Conservation (phyloP, 78 protist genomes). For the Protostelium mycophagum region DNA sequence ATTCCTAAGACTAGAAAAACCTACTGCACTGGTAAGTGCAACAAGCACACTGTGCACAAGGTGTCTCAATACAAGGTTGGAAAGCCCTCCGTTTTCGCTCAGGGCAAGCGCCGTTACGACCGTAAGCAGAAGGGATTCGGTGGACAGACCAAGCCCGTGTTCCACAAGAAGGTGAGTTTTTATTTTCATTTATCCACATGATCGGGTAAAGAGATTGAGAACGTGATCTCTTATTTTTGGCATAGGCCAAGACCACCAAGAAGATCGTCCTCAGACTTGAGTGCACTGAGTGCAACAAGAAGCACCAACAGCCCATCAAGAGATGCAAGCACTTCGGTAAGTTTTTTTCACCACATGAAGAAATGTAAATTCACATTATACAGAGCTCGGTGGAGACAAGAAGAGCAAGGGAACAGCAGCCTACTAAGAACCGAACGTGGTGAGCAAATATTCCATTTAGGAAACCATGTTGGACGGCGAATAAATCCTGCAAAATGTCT, state of each 20-base stretch:
- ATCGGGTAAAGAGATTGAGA: background rate
- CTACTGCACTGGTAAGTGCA: constrained; percentile 89
- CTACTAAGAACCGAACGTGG: background rate
- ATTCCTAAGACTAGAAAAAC: constrained; percentile 93
- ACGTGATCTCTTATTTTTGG: background rate
- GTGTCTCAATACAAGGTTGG: constrained; percentile 98
- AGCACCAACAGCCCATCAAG: constrained; percentile 75
- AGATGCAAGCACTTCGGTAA: constrained; percentile 92
- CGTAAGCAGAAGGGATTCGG: constrained; percentile 99
- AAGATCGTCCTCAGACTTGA: constrained; percentile 95
- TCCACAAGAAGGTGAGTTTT: constrained; percentile 91
- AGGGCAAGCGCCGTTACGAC: constrained; percentile 99
- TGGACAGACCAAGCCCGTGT: constrained; percentile 99
- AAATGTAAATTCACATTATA: constrained; percentile 43
- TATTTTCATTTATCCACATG: constrained; percentile 1
- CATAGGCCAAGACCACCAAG: constrained; percentile 96
- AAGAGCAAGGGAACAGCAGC: constrained; percentile 71
- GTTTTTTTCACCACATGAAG: constrained; percentile 53
- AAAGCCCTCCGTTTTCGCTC: constrained; percentile 94
- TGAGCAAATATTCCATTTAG: background rate
- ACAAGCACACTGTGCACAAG: constrained; percentile 88
- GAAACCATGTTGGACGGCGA: background rate
- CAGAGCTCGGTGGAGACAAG: constrained; percentile 77
- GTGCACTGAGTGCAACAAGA: constrained; percentile 89
- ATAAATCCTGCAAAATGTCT: background rate